Evolutionary conservation across 768 basidiomycete genomes (phyloP), one percentile per base, ranked within the genome.

Genomic region (Serendipita indica): DNA sequence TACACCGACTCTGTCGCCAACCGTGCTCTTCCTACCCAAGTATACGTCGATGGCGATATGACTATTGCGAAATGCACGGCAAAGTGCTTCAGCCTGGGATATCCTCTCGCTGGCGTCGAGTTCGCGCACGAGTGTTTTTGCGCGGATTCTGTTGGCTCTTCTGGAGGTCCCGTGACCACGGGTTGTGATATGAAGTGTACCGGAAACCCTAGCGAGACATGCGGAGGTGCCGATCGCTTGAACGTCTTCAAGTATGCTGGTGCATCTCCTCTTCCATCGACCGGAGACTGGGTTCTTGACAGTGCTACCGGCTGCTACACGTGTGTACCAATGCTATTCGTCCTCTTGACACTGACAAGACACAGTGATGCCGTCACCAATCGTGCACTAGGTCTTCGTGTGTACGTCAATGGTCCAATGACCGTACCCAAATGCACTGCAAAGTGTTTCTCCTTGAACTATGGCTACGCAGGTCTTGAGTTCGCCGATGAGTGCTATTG

Each of bases 161-260:
- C 72, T 14, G 77, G 77, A 16, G 72, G 70, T 20, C 72, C 75
- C 0, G 72, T 74, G 0, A 63, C 76, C 0, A 68, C 73, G 1
- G 79, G 78, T 45, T 90, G 87, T 65, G 74, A 73, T 63, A 86
- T 85, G 83, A 62, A n/a, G n/a, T n/a, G n/a, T n/a, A n/a, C n/a
- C n/a, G n/a, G n/a, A n/a, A n/a, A n/a, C n/a, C n/a, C n/a, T n/a
- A n/a, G n/a, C n/a, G n/a, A n/a, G n/a, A n/a, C 16, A 6, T 54
- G 49, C 22, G 49, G 49, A 4, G 49, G 49, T 32, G 20, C 20
- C 4, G 30, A 54, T 27, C 20, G 49, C 20, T 16, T 54, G 41
- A 32, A 25, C 49, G 4, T 54, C 12, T 54, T 43, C 41, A 6
- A 43, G 41, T 7, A n/a, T n/a, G n/a, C n/a, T n/a, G n/a, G 7